A percentile compares a stretch with the other conserved stretches of the same genome.
These are phyloP conservation scores for Castanea sativa DNA, from an alignment of 306 rosid species.

Conservation along the genomic window DNA sequence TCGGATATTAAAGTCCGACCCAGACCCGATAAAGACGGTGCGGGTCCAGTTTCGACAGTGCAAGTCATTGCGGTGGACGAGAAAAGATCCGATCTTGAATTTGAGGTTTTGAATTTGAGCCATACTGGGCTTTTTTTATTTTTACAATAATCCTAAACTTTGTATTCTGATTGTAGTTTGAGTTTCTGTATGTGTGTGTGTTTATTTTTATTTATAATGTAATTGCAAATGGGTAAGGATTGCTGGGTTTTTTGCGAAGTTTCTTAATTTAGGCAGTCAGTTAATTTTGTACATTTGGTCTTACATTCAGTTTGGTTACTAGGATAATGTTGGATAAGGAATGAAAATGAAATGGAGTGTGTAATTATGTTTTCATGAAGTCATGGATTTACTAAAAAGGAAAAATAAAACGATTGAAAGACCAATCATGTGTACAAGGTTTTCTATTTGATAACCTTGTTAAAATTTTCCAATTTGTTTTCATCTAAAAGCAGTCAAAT, in stretches of 20 bases:
- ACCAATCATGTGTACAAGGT: too few species aligned
- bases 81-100: constrained; percentile 68
- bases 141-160: background rate
- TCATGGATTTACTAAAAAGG: background rate
- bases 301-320: background rate
- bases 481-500: background rate
- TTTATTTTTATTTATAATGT: too few species aligned
- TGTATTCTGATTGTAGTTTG: background rate
- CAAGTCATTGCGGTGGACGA: constrained; percentile 62
- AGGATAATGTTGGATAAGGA: background rate
- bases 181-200: background rate
- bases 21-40: constrained; percentile 25
- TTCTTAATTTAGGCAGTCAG: background rate
- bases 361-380: background rate
- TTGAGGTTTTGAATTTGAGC: constrained; percentile 45
- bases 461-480: too few species aligned
- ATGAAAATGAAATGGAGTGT: background rate
- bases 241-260: background rate
- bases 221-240: too few species aligned
- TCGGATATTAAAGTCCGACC: constrained; percentile 20
- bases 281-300: background rate
- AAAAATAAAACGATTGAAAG: too few species aligned
- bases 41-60: constrained; percentile 37
- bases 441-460: too few species aligned
- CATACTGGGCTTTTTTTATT: background rate